A percentile compares a stretch with the other conserved stretches of the same genome.
phyloP scores from a whole-genome alignment of 78 protist genomes.

The Chrysochromulina tobinii region DNA sequence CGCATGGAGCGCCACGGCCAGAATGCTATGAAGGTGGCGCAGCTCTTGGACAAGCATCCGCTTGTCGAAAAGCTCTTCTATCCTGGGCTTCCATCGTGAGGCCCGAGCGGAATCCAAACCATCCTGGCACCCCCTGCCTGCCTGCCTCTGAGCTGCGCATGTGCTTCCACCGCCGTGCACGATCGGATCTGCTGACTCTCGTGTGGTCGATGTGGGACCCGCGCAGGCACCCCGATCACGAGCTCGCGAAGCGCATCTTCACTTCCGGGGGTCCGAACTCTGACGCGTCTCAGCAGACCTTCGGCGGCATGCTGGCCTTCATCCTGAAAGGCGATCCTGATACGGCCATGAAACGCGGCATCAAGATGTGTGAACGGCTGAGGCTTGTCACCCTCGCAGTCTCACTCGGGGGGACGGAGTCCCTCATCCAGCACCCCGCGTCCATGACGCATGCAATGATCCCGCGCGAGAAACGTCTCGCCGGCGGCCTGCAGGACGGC shows the following conservation, averaged over 20 bases:
- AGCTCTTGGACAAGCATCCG: conserved; percentile 55
- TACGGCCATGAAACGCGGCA: conserved; percentile 22
- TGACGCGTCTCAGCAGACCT: neutral
- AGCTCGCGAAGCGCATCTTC: conserved; percentile 57
- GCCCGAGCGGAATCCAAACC: too few relatives aligned
- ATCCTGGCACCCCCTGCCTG: too few relatives aligned
- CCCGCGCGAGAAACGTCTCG: conserved; percentile 23
- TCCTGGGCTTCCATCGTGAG: conserved; percentile 57
- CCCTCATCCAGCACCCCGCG: conserved; percentile 59
- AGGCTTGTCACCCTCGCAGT: conserved; percentile 59
- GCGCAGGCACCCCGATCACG: conserved; percentile 57
- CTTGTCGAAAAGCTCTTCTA: conserved; percentile 44
- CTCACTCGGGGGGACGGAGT: conserved; percentile 68
- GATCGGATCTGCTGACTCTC: too few relatives aligned
- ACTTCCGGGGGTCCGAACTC: conserved; percentile 36
- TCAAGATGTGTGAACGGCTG: conserved; percentile 8
- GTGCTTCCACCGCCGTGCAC: too few relatives aligned
- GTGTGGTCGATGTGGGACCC: too few relatives aligned
- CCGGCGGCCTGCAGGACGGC: conserved; percentile 67
- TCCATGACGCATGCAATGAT: conserved; percentile 63
- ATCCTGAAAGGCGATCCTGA: conserved; percentile 46
- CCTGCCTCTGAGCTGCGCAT: too few relatives aligned
- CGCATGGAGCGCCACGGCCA: conserved; percentile 61
- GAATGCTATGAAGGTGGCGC: conserved; percentile 55
- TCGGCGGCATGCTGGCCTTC: conserved; percentile 4